Evolutionary conservation across 768 basidiomycete species (phyloP).

Genomic region (Boletus reticulatus): DNA sequence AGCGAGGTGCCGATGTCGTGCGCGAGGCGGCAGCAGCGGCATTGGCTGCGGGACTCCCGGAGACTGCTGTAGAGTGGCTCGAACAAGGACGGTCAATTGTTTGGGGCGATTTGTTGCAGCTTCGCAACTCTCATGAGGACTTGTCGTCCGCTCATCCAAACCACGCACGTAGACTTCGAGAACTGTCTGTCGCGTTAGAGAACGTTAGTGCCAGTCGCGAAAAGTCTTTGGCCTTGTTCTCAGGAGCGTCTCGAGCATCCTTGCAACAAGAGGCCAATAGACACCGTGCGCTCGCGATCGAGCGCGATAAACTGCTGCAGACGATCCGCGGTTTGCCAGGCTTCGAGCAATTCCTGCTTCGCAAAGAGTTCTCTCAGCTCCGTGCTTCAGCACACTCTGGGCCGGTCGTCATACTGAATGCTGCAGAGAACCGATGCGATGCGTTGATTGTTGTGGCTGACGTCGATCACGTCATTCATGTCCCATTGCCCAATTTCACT

Average conservation of each 20-base stretch:
- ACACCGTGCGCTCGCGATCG: slow-evolving; percentile 3
- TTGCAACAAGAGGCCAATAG: background rate
- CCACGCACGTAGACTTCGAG: background rate
- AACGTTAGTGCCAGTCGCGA: background rate
- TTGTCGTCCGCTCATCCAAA: background rate
- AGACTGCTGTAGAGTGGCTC: slow-evolving; percentile 11
- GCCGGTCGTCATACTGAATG: background rate
- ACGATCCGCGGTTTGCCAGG: background rate
- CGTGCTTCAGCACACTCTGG: background rate
- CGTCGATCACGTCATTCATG: slow-evolving; percentile 1
- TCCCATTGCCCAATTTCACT: slow-evolving; percentile 1
- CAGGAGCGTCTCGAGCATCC: background rate
- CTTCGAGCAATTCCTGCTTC: slow-evolving; percentile 3
- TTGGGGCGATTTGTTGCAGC: slow-evolving; percentile 12
- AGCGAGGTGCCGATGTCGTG: slow-evolving; percentile 8
- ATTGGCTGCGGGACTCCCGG: slow-evolving; percentile 3
- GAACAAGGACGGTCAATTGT: slow-evolving; percentile 13
- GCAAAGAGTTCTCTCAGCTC: background rate
- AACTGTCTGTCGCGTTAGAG: background rate
- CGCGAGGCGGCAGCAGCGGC: slow-evolving; percentile 24
- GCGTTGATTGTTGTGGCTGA: slow-evolving; percentile 18
- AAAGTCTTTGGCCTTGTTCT: background rate
- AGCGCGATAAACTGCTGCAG: background rate
- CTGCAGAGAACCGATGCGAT: slow-evolving; percentile 26
- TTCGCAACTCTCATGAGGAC: slow-evolving; percentile 3